Evolutionary conservation across 2,329 filamentous ascomycete species (phyloP).

Genomic region (Aureobasidium sp.): DNA sequence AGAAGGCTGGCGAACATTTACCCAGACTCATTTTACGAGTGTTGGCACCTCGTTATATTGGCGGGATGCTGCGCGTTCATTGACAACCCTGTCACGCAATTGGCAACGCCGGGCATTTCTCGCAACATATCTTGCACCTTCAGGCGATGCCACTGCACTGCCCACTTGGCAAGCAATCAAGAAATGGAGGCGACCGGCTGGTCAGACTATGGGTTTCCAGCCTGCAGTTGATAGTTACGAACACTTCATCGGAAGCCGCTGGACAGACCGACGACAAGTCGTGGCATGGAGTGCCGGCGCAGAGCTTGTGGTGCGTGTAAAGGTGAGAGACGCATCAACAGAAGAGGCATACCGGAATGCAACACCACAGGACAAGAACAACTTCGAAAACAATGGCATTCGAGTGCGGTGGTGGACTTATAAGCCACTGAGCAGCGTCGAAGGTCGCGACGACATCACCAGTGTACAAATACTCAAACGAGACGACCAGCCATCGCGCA

Average conservation of each 20-base stretch:
- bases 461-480: conserved; percentile 45
- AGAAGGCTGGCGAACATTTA: conserved; percentile 42
- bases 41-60: conserved; percentile 33
- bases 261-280: conserved; percentile 45
- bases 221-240: conserved; percentile 53
- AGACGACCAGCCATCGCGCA: conserved; percentile 22
- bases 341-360: conserved; percentile 15
- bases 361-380: conserved; percentile 17
- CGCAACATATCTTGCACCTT: conserved; percentile 43
- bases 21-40: conserved; percentile 40
- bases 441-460: conserved; percentile 52
- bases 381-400: conserved; percentile 27
- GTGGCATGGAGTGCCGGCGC: conserved; percentile 54
- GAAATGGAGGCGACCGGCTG: conserved; percentile 33
- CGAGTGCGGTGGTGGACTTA: conserved; percentile 41
- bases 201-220: conserved; percentile 51
- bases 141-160: conserved; percentile 23
- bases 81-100: conserved; percentile 49
- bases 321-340: conserved; percentile 26
- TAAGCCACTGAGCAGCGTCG: conserved; percentile 40
- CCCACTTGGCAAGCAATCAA: conserved; percentile 25
- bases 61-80: conserved; percentile 43
- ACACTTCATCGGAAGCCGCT: conserved; percentile 35
- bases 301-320: conserved; percentile 44
- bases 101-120: conserved; percentile 49